Base-by-base conservation (phyloP, 129 eudicot species). In the Deinandra increscens region DNA sequence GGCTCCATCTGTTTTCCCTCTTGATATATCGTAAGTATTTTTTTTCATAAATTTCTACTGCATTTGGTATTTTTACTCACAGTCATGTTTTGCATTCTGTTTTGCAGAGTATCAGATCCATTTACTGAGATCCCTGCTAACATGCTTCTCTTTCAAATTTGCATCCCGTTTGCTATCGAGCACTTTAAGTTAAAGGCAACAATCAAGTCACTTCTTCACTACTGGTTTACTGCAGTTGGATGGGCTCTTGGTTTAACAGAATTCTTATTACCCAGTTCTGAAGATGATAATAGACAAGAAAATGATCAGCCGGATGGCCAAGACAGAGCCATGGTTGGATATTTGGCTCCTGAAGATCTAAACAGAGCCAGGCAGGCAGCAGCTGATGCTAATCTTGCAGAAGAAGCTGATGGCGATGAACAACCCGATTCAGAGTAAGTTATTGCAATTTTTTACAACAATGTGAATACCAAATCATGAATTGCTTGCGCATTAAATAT, bases 81-180 rank as follows among this genome's bases (percentile, higher is more conserved):
- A 8, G 0, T 56, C 63, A 26, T 29, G 39, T 23, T 11, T 11
- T 49, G 15, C 37, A 37, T 36, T 17, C 15, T 34, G 17, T 10
- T 5, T 60, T 81, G 81, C 91, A 91, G 97, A 19, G 91, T 91
- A 29, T 91, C 95, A 41, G 97, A 91, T 63, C 97, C 97, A 43
- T 91, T 91, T 65, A 87, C 97, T 23, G 97, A 91, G 78, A 86
- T 91, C 49, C 96, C 97, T 67, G 95, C 91, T 37, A 88, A 91
- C 72, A 85, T 91, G 88, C 90, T 91, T 75, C 93, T 91, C 46
- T 91, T 91, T 54, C 97, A 91, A 82, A 91, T 91, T 33, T 91
- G 96, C 84, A 91, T 91, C 53, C 97, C 96, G 1, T 88, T 91
- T 66, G 97, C 97, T 46, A 77, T 84, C 60, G 97, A 91, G 82